Base-by-base conservation (phyloP, 177 flowering plant genomes). In the Vitis hybrid region DNA sequence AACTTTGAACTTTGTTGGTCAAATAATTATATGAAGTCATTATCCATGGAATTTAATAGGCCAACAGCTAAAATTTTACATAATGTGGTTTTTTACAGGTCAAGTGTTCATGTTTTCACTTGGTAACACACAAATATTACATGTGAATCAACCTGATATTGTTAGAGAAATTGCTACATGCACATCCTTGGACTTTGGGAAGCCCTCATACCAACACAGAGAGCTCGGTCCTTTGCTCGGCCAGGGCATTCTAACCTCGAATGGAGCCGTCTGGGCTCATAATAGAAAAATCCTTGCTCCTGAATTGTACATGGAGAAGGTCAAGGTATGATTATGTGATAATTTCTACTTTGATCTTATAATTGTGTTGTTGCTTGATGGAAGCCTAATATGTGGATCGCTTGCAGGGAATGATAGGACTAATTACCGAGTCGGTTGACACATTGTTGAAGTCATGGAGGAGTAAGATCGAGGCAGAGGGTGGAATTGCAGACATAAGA, bases 201-300 rank as follows among this genome's bases (percentile, higher is more conserved):
- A 74, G 71, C 80, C 83, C 22, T 12, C 71, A 0, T 80, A 72
- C 60, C 78, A 56, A 58, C 70, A 61, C 1, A 67, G 70, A 33
- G 77, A 72, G 11, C 11, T 59, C 1, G 78, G 78, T 1, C 56
- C 82, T 48, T 51, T 81, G 58, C 75, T 81, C 12, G 81, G 81
- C 5, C 76, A 72, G 20, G 83, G 83, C 19, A 78, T 82, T 31
- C 22, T 82, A 7, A 71, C 81, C 8, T 75, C 83, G n/a, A 82
- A 80, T 65, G 83, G 81, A 7, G 2, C 64, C 1, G 5, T 55
- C 19, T 80, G 83, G 83, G 71, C 76, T 5, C 72, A 77, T 15
- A 80, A 80, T 26, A 74, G 81, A 49, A 80, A 80, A 64, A 78
- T 76, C 51, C 52, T 78, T 50, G 80, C 83, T 22, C 83, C 81